Conservation (phyloP, 2,329 filamentous ascomycete genomes). For the Pleomassaria siparia region DNA sequence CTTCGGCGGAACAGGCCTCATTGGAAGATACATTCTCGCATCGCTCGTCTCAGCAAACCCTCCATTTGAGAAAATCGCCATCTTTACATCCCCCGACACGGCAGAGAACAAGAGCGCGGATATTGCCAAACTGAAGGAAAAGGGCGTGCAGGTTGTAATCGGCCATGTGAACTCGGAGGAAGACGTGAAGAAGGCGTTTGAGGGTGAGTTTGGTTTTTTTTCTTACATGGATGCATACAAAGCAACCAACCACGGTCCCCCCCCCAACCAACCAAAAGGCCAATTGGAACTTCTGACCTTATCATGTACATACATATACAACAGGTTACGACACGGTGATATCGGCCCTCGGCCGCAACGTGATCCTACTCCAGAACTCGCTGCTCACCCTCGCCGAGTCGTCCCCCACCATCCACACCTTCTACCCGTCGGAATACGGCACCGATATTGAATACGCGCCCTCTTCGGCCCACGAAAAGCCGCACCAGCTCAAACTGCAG, state of each 20-base stretch:
- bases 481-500: constrained; percentile 70
- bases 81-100: constrained; percentile 59
- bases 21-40: constrained; percentile 54
- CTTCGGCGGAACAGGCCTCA: constrained; percentile 56
- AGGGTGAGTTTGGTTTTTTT: constrained; percentile 36
- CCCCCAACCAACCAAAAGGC: not conserved
- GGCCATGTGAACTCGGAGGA: constrained; percentile 57
- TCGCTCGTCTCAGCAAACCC: constrained; percentile 51
- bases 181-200: constrained; percentile 60
- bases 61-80: constrained; percentile 53
- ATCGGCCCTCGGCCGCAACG: constrained; percentile 65
- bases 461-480: constrained; percentile 60
- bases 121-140: constrained; percentile 50
- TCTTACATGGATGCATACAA: not conserved
- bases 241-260: not conserved
- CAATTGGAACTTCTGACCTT: too few species aligned
- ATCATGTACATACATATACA: not conserved
- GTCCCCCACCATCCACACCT: constrained; percentile 58
- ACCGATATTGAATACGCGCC: constrained; percentile 59
- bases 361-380: constrained; percentile 61
- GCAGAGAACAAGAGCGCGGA: constrained; percentile 53
- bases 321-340: constrained; percentile 65
- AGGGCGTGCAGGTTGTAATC: constrained; percentile 57
- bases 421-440: constrained; percentile 60
- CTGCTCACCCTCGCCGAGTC: constrained; percentile 63